Evolutionary conservation across 1,284 basidiomycete genomes (phyloP), one percentile per base, ranked within the genome.

Genomic region (Trametes hirsuta): DNA sequence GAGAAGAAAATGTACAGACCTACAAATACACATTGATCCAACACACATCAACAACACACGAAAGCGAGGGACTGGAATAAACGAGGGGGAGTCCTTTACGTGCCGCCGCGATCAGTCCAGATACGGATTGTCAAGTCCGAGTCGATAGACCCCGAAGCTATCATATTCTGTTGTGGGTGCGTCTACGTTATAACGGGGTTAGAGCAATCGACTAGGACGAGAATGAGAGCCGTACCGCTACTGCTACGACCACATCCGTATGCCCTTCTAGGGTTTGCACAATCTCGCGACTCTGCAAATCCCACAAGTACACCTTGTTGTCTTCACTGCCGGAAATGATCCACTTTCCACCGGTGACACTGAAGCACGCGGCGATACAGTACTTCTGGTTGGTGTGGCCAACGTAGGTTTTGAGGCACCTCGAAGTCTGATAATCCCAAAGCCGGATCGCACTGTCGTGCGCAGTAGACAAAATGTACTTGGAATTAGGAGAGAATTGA

Each of bases 251-350:
- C 8, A 91, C 81, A 67, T 92, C 91, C 86, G 61, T 80, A 75
- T 95, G 93, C 2, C 86, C 93, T 60, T 90, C 86, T 47, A 97
- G 79, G 0, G 87, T 81, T 66, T 92, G 88, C 4, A 95, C 85
- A 45, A 96, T 81, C 66, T 92, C 84, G 21, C 94, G 84, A 4
- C 86, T 90, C 72, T 98, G 95, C 34, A 98, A 71, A 74, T 98
- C 94, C 95, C 95, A 98, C 5, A 97, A 81, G 59, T 94, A 90
- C 8, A 94, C 84, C 66, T 91, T 92, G 68, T 91, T 83, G 71
- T 98, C 95, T 75, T 98, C 97, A 67, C 91, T 93, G 0, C 95
- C 97, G 0, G 91, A 87, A 0, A 97, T 84, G 64, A 98, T 92
- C 88, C 91, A 95, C 71, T 93, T 93, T 4, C 90, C 88, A 21